phyloP scores from a whole-genome alignment of 164 flowering plant genomes.

The grape (Vitis vinifera) region ASM3070453v1 NC_081818.1:27359001-27359500 shows the following conservation, averaged over 20 bases:
- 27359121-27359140: no score
- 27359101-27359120: no score
- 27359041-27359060: background rate
- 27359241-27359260: conserved; percentile 1
- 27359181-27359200: background rate
- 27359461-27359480: background rate
- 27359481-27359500: no score
- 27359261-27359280: background rate
- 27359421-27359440: background rate
- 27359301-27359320: conserved; percentile 69
- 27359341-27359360: conserved; percentile 86
- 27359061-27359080: no score
- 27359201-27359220: no score
- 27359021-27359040: background rate
- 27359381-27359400: conserved; percentile 85
- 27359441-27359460: background rate
- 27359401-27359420: conserved; percentile 1
- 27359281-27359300: conserved; percentile 45
- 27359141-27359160: no score
- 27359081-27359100: no score
- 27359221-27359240: background rate
- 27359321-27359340: conserved; percentile 74
- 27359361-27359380: conserved; percentile 92
- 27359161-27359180: background rate
- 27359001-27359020: background rate